Evolutionary conservation across 257 asterid genomes (phyloP), one percentile per base, ranked within the genome.

Genomic region (Nicotiana tabacum): DNA sequence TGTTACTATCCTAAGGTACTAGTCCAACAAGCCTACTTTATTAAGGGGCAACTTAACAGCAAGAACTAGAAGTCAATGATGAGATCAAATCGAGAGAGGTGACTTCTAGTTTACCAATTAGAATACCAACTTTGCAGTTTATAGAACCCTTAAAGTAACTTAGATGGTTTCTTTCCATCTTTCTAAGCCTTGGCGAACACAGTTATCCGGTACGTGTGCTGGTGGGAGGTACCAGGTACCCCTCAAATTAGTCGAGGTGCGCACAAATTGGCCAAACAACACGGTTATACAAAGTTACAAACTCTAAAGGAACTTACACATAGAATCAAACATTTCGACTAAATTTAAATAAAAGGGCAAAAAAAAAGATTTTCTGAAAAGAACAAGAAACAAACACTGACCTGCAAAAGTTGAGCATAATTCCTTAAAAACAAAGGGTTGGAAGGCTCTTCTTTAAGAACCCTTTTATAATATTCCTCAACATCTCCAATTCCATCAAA

Each of bases 321-420:
- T 9, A 39, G 53, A 39, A 67, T 17, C 29, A 67, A 67, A 35
- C 77, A 67, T 43, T 0, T 43, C 2, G 51, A 43, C 51, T 39
- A 39, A 39, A 43, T 8, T 9, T 43, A 2, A 43, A 43, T 9
- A 9, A 43, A 43, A 43, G 0, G 1, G 27, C 27, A 6, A 8
- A 10, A 9, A 67, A 37, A 68, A 4, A n/a, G 0, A 3, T 30
- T 21, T 53, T 18, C n/a, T 9, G 16, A 33, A 84, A 62, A 24
- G 27, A 24, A 57, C 6, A n/a, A 4, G 62, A 55, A 27, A n/a
- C 5, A 58, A 72, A 74, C 57, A 84, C 90, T 29, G 53, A 96
- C 99, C 98, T 89, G 89, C 81, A 94, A 87, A 89, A 88, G 82
- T 53, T 88, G 92, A 81, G 97, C 98, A 86, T 90, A 91, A 57